Percentiles rank a stretch among this genome's conserved stretches.
These are phyloP conservation scores for Kluyveromyces dobzhanskii DNA, from an alignment of 805 yeast species.

Conservation along the genomic window DNA sequence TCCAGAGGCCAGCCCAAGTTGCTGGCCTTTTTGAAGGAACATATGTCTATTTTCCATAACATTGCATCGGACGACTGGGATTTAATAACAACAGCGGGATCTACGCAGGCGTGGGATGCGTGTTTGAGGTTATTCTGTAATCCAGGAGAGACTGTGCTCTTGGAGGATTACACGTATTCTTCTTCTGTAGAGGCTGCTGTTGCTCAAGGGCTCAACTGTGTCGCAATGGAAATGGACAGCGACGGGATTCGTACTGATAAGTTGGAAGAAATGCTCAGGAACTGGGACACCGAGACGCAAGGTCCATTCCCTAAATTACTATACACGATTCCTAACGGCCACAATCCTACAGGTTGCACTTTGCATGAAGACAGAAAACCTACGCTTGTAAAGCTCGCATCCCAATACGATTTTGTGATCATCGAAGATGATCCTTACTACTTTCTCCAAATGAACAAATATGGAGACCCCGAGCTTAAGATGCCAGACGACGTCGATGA, in stretches of 20 bases:
- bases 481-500: constrained; percentile 14
- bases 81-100: constrained; percentile 58
- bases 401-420: constrained; percentile 68
- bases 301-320: constrained; percentile 65
- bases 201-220: constrained; percentile 52
- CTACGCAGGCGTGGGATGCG: constrained; percentile 77
- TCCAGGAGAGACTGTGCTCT: constrained; percentile 64
- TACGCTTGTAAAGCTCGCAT: constrained; percentile 59
- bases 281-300: constrained; percentile 48
- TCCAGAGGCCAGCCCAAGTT: constrained; percentile 60
- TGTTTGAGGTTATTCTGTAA: constrained; percentile 59
- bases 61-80: constrained; percentile 55
- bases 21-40: constrained; percentile 50
- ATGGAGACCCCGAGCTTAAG: constrained; percentile 33
- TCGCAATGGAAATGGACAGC: constrained; percentile 66
- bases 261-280: constrained; percentile 44
- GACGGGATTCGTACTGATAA: constrained; percentile 64
- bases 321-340: constrained; percentile 87
- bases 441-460: constrained; percentile 82
- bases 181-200: constrained; percentile 70
- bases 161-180: constrained; percentile 69
- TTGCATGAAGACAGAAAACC: constrained; percentile 62
- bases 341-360: constrained; percentile 89
- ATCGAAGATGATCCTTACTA: constrained; percentile 94
- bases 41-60: constrained; percentile 30